Base-by-base conservation (phyloP, 129 eudicot genomes). In the Artemisia tridentata region DNA sequence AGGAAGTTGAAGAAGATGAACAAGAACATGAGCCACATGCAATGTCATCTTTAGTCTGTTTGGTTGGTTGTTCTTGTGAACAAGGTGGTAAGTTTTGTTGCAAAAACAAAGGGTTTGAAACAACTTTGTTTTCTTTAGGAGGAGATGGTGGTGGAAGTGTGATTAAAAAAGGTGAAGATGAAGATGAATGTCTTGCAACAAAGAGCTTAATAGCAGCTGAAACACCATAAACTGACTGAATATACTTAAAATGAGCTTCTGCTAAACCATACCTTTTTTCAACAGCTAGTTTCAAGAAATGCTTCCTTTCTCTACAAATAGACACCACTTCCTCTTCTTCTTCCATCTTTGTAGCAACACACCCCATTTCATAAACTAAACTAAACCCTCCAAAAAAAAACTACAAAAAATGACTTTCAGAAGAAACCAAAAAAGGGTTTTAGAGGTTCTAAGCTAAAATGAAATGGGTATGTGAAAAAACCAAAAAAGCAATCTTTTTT, bases 231-330 rank as follows among this genome's bases (percentile, higher is more conserved):
- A 90, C 80, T 11, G 96, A 78, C 70, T 90, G 84, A 73, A 86
- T 86, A 58, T 95, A 95, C 63, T 86, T 88, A 54, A 79, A 84
- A 76, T 95, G 99, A 50, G 97, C 89, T 65, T 95, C 97, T 75
- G 99, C 96, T 61, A 95, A 82, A 15, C 80, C 83, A 77, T 95
- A 88, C 52, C 99, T 86, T 77, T 87, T 84, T 41, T 90, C 96
- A 1, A 95, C 97, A 58, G 89, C 96, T 68, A 88, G 63, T 73
- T 88, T 95, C 47, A 95, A 83, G 45, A 84, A 83, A 15, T 72
- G 83, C 52, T 90, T 95, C 69, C 99, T 90, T 67, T 95, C 97
- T 78, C 91, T 90, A 29, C 99, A 95, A n/a, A 95, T 95, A 34
- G 81, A 70, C 54, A 95, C 97, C 34, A 90, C 97, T 34, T 87